Evolutionary conservation across 139 green algal species (phyloP).

Genomic region (Eudorina sp.): DNA sequence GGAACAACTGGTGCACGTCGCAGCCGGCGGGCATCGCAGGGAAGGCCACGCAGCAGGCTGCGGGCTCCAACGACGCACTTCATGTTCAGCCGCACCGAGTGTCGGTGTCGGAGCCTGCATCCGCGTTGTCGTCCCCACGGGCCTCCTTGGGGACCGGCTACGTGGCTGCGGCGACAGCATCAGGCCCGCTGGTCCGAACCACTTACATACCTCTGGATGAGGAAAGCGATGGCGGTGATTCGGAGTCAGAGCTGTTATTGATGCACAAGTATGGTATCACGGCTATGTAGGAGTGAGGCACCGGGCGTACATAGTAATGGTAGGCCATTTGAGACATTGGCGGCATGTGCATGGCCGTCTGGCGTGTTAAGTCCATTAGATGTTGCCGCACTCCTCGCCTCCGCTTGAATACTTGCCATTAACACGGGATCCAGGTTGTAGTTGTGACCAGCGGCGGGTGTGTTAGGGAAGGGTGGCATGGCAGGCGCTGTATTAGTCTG

Average conservation of each 20-base stretch:
- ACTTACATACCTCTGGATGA: constrained; percentile 40
- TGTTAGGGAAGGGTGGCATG: too few species aligned
- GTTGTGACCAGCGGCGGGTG: too few species aligned
- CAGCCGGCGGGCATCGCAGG: not conserved
- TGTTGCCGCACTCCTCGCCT: too few species aligned
- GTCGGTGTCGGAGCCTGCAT: not conserved
- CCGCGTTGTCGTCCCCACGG: not conserved
- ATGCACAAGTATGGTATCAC: constrained; percentile 42
- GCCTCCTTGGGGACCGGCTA: not conserved
- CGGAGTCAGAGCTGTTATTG: constrained; percentile 12
- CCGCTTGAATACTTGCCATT: too few species aligned
- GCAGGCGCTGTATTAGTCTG: too few species aligned
- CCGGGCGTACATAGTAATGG: too few species aligned
- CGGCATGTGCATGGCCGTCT: too few species aligned
- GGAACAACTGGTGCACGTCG: not conserved
- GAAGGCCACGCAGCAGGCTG: not conserved
- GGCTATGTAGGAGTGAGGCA: not conserved
- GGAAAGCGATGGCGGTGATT: constrained; percentile 43
- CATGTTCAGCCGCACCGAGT: not conserved
- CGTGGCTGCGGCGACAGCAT: too few species aligned
- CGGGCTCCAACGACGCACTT: not conserved
- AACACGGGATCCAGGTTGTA: too few species aligned
- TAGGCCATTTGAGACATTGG: too few species aligned
- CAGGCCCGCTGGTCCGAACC: constrained; percentile 5
- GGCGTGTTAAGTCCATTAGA: too few species aligned